Evolutionary conservation across 805 yeast species (phyloP).

Genomic region (Dipodascus albidus): DNA sequence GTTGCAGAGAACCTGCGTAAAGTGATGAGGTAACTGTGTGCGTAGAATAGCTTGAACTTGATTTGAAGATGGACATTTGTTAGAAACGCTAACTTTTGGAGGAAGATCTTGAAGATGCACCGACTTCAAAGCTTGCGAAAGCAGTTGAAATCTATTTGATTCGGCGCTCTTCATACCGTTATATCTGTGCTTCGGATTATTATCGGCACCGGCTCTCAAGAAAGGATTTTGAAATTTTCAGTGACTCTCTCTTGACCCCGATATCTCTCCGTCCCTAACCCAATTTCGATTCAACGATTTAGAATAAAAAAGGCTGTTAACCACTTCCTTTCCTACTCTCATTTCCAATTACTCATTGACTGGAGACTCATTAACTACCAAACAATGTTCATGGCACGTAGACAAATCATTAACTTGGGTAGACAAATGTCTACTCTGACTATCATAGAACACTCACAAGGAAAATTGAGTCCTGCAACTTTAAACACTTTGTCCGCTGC

Average conservation of each 20-base stretch:
- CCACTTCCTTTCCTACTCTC: background rate
- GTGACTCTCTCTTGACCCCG: background rate
- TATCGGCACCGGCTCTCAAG: background rate
- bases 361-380: background rate
- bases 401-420: constrained; percentile 7
- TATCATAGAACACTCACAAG: constrained; percentile 51
- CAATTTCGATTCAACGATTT: background rate
- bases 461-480: constrained; percentile 52
- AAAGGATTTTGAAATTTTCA: background rate
- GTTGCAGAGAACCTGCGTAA: background rate
- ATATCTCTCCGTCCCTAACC: constrained; percentile 1
- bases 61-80: background rate
- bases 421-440: constrained; percentile 50
- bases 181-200: background rate
- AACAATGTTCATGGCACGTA: constrained; percentile 4
- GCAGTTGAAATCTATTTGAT: background rate
- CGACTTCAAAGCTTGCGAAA: background rate
- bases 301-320: background rate
- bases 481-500: constrained; percentile 74
- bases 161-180: no score
- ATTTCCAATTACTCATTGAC: background rate
- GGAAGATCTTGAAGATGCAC: constrained; percentile 1
- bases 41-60: background rate
- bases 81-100: background rate
- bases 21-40: background rate